Evolutionary conservation across 148 eudicot species (phyloP).

Genomic region (Rhododendron kiyosumense): DNA sequence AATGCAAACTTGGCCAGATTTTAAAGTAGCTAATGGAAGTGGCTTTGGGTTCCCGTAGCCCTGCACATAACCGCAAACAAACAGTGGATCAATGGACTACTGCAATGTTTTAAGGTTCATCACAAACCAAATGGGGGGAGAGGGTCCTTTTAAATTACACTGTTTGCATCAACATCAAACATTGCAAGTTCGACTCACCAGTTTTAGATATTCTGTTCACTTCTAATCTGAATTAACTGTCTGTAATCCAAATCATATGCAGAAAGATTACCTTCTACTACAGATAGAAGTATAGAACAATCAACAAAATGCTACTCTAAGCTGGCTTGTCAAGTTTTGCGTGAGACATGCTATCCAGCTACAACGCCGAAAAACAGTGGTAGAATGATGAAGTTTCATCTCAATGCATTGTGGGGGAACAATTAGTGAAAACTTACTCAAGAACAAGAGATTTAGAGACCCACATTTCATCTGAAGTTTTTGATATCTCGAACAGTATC

Average conservation of each 20-base stretch:
- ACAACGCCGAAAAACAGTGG: neutral
- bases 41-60: neutral
- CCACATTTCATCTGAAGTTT: neutral
- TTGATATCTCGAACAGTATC: neutral
- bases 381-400: neutral
- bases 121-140: neutral
- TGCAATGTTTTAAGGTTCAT: neutral
- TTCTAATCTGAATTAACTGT: neutral
- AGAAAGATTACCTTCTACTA: neutral
- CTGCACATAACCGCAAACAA: neutral
- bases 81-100: neutral
- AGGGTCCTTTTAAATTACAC: neutral
- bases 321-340: neutral
- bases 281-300: neutral
- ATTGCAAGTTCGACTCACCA: conserved; percentile 2
- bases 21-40: neutral
- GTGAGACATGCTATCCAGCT: neutral
- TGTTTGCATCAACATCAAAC: neutral
- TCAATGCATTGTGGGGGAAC: neutral
- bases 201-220: neutral
- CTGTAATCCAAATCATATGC: neutral
- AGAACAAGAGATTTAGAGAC: neutral
- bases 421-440: neutral
- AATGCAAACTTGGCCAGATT: neutral
- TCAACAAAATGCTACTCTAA: neutral